Evolutionary conservation across 23 red algal genomes (phyloP).

Genomic region (Gracilaria domingensis): DNA sequence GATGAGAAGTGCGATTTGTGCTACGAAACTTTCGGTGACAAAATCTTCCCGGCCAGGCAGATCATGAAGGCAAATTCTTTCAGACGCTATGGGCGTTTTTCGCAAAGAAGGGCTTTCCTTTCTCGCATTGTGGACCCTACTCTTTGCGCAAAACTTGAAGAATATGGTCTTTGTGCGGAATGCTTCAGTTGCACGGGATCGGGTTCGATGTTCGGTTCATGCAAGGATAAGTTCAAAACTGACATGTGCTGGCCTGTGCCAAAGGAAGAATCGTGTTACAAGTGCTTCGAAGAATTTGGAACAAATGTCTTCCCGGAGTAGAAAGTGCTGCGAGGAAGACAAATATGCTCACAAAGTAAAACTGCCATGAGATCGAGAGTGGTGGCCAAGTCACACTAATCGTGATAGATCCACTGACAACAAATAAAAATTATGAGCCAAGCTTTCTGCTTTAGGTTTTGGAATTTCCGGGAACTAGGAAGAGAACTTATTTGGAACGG

Average conservation of each 20-base stretch:
- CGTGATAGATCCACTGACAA: too few relatives aligned
- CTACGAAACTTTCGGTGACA: not conserved
- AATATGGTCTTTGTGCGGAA: not conserved
- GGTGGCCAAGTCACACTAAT: too few relatives aligned
- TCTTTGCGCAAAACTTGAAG: not conserved
- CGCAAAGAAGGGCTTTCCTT: not conserved
- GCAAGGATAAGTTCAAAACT: not conserved
- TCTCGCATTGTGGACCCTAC: not conserved
- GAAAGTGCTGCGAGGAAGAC: not conserved
- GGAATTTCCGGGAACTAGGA: too few relatives aligned
- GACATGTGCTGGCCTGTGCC: not conserved
- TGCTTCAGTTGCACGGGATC: not conserved
- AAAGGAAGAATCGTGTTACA: not conserved
- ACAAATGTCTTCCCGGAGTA: not conserved
- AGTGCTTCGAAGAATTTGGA: slow-evolving; percentile 13
- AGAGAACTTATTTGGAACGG: too few relatives aligned
- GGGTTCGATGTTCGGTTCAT: not conserved
- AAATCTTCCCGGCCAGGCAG: not conserved
- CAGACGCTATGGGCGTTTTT: not conserved
- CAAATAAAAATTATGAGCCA: too few relatives aligned
- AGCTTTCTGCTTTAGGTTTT: too few relatives aligned
- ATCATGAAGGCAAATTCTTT: not conserved
- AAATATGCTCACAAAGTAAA: not conserved
- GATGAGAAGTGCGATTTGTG: not conserved
- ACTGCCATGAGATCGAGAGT: not conserved